phyloP scores from a whole-genome alignment of 2,329 filamentous ascomycete genomes.

The Rhinocladiella mackenziei region DNA sequence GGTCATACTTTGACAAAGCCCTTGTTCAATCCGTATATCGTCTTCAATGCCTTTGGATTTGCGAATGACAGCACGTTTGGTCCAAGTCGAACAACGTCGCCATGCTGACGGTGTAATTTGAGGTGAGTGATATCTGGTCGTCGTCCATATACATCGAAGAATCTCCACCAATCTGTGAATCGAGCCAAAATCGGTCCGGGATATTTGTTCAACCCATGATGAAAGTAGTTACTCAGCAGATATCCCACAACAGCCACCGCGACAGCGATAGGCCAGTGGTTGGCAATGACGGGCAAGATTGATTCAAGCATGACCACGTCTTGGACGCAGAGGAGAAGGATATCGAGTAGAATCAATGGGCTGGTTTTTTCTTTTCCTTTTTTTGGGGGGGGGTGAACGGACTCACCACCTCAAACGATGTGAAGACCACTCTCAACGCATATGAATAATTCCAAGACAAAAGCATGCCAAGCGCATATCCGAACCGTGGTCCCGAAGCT shows the following conservation, averaged over 20 bases:
- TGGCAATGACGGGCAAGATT: slow-evolving; percentile 19
- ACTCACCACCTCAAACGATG: no score
- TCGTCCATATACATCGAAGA: slow-evolving; percentile 63
- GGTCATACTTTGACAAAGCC: slow-evolving; percentile 66
- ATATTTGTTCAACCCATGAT: slow-evolving; percentile 43
- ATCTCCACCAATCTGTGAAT: slow-evolving; percentile 69
- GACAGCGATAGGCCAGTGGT: slow-evolving; percentile 23
- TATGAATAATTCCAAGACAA: no score
- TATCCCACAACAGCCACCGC: slow-evolving; percentile 18
- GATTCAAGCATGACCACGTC: slow-evolving; percentile 22
- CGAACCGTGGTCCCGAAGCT: no score
- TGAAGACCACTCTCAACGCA: no score
- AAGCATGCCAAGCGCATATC: not conserved
- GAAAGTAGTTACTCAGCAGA: slow-evolving; percentile 26
- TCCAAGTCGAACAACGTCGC: slow-evolving; percentile 69
- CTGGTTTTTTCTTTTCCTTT: no score
- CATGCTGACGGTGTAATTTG: slow-evolving; percentile 65
- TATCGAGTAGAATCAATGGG: not conserved
- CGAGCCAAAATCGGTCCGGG: slow-evolving; percentile 68
- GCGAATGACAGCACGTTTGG: slow-evolving; percentile 72
- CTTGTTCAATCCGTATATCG: slow-evolving; percentile 78
- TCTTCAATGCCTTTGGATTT: slow-evolving; percentile 67
- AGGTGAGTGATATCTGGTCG: slow-evolving; percentile 66
- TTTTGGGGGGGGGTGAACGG: no score
- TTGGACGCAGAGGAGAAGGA: not conserved